Evolutionary conservation across 2,329 filamentous ascomycete species (phyloP).

Genomic region (Neopestalotiopsis clavispora): DNA sequence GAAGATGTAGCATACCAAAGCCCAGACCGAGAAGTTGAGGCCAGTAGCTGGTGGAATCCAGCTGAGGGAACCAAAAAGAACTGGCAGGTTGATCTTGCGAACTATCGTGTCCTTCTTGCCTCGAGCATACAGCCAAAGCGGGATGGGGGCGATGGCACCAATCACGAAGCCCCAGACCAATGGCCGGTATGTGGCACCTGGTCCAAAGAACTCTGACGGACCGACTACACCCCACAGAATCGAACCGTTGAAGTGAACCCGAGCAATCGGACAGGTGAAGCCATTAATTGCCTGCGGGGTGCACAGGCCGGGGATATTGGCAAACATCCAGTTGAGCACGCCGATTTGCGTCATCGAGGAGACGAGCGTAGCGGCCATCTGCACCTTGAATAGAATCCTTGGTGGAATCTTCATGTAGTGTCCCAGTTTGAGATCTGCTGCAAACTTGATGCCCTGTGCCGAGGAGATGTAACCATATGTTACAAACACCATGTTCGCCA

Average conservation of each 20-base stretch:
- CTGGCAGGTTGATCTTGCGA: conserved; percentile 80
- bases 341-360: conserved; percentile 82
- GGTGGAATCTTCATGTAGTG: conserved; percentile 90
- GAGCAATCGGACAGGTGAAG: conserved; percentile 85
- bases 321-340: conserved; percentile 90
- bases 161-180: conserved; percentile 84
- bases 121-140: conserved; percentile 73
- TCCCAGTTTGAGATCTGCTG: conserved; percentile 83
- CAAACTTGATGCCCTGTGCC: conserved; percentile 88
- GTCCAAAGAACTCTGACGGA: conserved; percentile 81
- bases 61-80: conserved; percentile 80
- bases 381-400: conserved; percentile 77
- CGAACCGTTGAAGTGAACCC: conserved; percentile 88
- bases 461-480: conserved; percentile 91
- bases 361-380: conserved; percentile 76
- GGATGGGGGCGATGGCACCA: conserved; percentile 75
- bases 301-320: conserved; percentile 76
- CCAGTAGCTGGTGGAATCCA: conserved; percentile 90
- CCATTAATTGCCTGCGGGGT: conserved; percentile 81
- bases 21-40: conserved; percentile 89
- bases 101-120: conserved; percentile 65
- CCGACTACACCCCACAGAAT: conserved; percentile 91
- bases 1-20: conserved; percentile 82
- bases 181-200: conserved; percentile 72
- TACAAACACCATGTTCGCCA: conserved; percentile 93